These are phyloP conservation scores for Apiospora koreana DNA, from an alignment of 2,329 filamentous ascomycete genomes.

Conservation along the genomic window DNA sequence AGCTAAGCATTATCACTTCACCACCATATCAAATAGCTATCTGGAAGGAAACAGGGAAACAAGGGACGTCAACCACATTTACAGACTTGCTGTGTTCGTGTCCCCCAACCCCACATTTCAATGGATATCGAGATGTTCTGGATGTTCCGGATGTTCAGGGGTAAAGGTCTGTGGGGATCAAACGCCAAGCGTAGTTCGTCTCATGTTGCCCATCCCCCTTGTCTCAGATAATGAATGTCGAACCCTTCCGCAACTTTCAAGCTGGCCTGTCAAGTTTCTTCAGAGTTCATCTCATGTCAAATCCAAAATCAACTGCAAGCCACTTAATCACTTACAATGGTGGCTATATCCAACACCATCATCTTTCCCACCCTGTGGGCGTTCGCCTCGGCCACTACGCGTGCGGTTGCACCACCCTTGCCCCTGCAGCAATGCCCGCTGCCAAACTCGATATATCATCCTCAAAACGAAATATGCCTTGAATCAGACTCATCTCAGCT, in stretches of 20 bases:
- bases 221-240: neutral
- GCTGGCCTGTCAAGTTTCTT: neutral
- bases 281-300: neutral
- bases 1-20: neutral
- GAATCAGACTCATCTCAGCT: neutral
- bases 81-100: neutral
- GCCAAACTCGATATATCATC: neutral
- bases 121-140: neutral
- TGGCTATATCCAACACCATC: neutral
- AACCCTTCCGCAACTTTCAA: neutral
- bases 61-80: neutral
- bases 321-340: neutral
- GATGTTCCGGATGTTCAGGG: neutral
- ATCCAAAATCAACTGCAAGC: neutral
- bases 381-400: neutral
- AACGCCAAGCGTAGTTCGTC: constrained; percentile 1
- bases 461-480: neutral
- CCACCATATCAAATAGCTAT: neutral
- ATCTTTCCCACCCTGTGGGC: neutral
- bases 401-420: neutral
- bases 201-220: neutral
- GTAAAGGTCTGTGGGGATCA: neutral
- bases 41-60: neutral
- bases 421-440: neutral
- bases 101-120: neutral